phyloP scores from a whole-genome alignment of 2,329 filamentous ascomycete species.

The Colletotrichum musicola region DNA sequence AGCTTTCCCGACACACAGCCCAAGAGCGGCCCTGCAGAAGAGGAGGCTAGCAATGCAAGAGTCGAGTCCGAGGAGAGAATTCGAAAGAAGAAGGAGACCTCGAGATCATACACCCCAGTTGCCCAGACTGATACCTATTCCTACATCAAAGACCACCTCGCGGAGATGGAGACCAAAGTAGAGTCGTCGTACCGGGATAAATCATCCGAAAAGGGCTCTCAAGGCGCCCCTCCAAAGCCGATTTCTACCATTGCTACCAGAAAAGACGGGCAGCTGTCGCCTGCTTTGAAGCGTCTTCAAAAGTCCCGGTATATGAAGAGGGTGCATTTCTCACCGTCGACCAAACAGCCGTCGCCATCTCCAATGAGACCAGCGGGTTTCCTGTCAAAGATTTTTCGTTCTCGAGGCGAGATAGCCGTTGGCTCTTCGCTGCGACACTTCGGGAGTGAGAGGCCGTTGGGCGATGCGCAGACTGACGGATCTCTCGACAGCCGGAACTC shows the following conservation, averaged over 20 bases:
- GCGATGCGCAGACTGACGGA: constrained; percentile 18
- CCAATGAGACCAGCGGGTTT: constrained; percentile 10
- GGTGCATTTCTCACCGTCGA: constrained; percentile 28
- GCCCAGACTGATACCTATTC: constrained; percentile 26
- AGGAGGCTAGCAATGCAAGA: neutral
- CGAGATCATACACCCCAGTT: constrained; percentile 12
- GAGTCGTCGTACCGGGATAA: neutral
- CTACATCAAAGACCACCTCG: constrained; percentile 26
- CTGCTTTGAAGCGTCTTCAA: constrained; percentile 32
- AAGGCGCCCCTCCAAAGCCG: neutral
- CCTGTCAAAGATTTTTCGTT: constrained; percentile 22
- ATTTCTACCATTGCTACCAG: neutral
- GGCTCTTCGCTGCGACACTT: constrained; percentile 10
- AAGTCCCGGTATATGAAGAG: constrained; percentile 31
- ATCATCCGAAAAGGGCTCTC: neutral
- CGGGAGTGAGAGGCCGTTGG: constrained; percentile 1
- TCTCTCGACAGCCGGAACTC: constrained; percentile 9
- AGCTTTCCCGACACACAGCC: constrained; percentile 25
- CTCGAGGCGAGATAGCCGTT: neutral
- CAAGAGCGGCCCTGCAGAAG: neutral
- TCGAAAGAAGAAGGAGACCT: neutral
- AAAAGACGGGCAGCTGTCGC: constrained; percentile 17
- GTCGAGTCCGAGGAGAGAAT: neutral
- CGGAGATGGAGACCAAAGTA: constrained; percentile 25
- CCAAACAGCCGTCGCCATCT: constrained; percentile 1